Evolutionary conservation across 305 asterid genomes (phyloP).

Genomic region (Fraxinus nigra): DNA sequence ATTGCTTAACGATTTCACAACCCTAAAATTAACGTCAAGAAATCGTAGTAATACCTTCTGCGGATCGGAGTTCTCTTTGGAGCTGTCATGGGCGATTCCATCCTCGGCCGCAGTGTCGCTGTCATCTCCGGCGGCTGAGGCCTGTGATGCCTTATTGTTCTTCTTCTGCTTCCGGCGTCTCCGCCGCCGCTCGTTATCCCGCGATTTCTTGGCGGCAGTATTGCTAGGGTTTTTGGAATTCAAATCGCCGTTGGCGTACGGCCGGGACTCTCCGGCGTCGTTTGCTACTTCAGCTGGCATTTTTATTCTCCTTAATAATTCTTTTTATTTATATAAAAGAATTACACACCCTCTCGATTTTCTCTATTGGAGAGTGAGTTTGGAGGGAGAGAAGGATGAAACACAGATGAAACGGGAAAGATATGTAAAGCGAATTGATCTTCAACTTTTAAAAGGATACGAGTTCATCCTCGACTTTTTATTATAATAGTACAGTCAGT

Average conservation of each 20-base stretch:
- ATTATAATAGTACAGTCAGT: background rate
- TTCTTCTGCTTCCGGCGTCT: conserved; percentile 92
- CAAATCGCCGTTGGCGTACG: conserved; percentile 53
- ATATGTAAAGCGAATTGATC: background rate
- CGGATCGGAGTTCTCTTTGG: conserved; percentile 69
- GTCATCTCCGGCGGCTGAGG: conserved; percentile 45
- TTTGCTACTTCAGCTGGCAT: conserved; percentile 74
- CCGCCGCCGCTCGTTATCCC: conserved; percentile 78
- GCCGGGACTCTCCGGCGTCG: conserved; percentile 32
- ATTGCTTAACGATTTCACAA: background rate
- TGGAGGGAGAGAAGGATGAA: background rate
- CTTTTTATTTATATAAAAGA: background rate
- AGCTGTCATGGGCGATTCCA: conserved; percentile 43
- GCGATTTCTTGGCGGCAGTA: conserved; percentile 53
- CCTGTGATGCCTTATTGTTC: conserved; percentile 46
- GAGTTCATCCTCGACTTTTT: background rate
- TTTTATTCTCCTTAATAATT: background rate
- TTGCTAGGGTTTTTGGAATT: conserved; percentile 65
- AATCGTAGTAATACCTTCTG: conserved; percentile 45
- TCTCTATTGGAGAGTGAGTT: background rate
- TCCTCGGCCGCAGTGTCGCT: conserved; percentile 56
- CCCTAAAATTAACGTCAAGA: background rate
- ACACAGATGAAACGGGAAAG: background rate
- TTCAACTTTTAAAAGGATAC: background rate
- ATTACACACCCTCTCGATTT: background rate